Evolutionary conservation across 2,329 filamentous ascomycete species (phyloP), one percentile per base, ranked within the genome.

Genomic region (Simplicillium aogashimaense): DNA sequence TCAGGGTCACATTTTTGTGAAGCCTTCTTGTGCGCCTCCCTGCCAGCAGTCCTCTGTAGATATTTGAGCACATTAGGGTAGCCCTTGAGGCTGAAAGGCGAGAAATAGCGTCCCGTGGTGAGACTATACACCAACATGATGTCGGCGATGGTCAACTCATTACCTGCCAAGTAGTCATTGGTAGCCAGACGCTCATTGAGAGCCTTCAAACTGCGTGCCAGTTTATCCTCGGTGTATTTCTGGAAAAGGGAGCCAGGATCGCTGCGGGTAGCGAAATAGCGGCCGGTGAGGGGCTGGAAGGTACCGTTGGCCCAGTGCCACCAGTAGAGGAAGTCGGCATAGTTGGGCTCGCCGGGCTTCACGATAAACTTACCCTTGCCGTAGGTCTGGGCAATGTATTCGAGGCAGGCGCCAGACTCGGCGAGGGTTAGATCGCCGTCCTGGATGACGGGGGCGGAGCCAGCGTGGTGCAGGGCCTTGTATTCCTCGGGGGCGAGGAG

Each of bases 271-370:
- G 50, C 48, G 53, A 75, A 54, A 5, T 50, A 53, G 11, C 64
- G 57, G 4, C 52, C 45, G 29, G 74, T 43, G 0, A 53, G 52
- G 0, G 66, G 56, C 47, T 61, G 56, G 3, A 75, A 59, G 2
- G 54, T 66, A 29, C 64, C 64, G 50, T 74, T 69, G 8, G 64
- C 60, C 53, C 68, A 81, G 53, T 82, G 74, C 50, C 76, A 73
- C 76, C 76, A 84, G 61, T 76, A 81, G 1, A 84, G 51, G 46
- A 77, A 83, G 38, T 78, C 67, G 2, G 74, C 60, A 46, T 78
- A 83, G 35, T 66, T 63, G 13, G 64, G 55, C 38, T 74, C 57
- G 0, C 53, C 48, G 0, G 72, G 69, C 0, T 49, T 37, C 0
- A 78, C 47, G 9, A 66, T 58, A 0, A 83, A 59, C 11, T 55